Conservation (phyloP, 2,329 filamentous ascomycete species). For the Claviceps spartinae region DNA sequence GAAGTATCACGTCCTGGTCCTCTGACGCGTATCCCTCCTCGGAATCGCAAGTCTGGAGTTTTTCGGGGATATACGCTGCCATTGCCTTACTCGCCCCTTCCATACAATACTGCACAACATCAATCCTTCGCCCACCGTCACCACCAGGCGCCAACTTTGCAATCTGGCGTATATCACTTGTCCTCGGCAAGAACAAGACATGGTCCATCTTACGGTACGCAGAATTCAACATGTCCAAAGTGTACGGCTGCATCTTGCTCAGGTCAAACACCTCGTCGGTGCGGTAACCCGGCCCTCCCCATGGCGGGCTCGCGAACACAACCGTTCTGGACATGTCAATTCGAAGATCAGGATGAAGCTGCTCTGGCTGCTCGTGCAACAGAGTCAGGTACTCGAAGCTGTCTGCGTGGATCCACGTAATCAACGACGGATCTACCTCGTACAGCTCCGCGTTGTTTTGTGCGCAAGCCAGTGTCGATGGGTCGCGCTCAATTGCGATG, state of each 20-base stretch:
- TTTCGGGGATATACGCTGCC: constrained; percentile 45
- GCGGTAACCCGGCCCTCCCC: constrained; percentile 44
- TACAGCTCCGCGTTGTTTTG: constrained; percentile 86
- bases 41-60: not conserved
- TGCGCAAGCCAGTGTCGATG: constrained; percentile 69
- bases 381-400: constrained; percentile 61
- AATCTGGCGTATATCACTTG: constrained; percentile 69
- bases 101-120: constrained; percentile 84
- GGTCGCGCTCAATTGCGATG: constrained; percentile 79
- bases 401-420: constrained; percentile 79
- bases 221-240: constrained; percentile 45
- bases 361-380: constrained; percentile 22
- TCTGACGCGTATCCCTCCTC: not conserved
- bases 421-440: constrained; percentile 54
- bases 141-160: constrained; percentile 37
- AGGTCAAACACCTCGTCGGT: constrained; percentile 66
- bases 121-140: constrained; percentile 37
- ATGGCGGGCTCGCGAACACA: constrained; percentile 45
- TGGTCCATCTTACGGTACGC: constrained; percentile 47
- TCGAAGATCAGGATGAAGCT: constrained; percentile 25
- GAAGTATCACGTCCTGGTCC: not conserved
- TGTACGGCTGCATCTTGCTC: constrained; percentile 79
- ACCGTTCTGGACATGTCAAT: constrained; percentile 29
- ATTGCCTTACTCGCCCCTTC: constrained; percentile 75
- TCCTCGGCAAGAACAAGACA: constrained; percentile 75